A percentile compares a stretch with the other conserved stretches of the same genome.
Evolutionary conservation across 345 rosid genomes (phyloP).

Genomic region (Triadica sebifera): DNA sequence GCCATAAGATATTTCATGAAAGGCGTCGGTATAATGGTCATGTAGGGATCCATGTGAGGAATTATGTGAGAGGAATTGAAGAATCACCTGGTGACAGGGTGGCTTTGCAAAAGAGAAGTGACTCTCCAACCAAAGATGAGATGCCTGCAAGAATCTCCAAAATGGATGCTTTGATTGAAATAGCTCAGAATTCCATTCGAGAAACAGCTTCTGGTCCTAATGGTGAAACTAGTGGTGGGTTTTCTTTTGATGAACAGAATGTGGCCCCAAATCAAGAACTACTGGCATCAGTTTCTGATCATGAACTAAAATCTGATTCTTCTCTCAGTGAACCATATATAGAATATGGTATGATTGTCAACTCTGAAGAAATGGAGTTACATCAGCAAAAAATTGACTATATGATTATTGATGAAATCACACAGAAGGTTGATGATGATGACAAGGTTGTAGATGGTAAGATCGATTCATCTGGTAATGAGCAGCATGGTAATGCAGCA

Average conservation of each 20-base stretch:
- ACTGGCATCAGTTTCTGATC: constrained; percentile 33
- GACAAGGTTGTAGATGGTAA: constrained; percentile 28
- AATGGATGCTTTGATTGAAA: constrained; percentile 82
- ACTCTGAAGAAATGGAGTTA: constrained; percentile 29
- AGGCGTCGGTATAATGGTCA: constrained; percentile 70
- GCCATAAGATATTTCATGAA: constrained; percentile 73
- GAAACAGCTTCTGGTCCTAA: constrained; percentile 38
- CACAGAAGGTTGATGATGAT: constrained; percentile 27
- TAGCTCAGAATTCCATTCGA: constrained; percentile 70
- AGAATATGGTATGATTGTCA: constrained; percentile 25
- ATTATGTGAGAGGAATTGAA: constrained; percentile 59
- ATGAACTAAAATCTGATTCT: constrained; percentile 40
- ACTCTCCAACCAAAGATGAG: constrained; percentile 37
- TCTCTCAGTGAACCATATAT: constrained; percentile 32
- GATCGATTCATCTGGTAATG: constrained; percentile 24
- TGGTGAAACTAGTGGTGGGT: constrained; percentile 28
- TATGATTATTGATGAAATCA: constrained; percentile 26
- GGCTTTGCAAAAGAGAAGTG: constrained; percentile 32
- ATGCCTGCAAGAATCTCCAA: constrained; percentile 51
- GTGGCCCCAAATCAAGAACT: constrained; percentile 26
- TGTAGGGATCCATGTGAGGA: constrained; percentile 71
- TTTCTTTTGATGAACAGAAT: constrained; percentile 22
- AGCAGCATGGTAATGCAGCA: constrained; percentile 22
- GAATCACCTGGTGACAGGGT: constrained; percentile 42
- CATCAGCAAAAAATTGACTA: constrained; percentile 22